These are phyloP conservation scores for Cryptococcus sp. DNA, from an alignment of 1,284 basidiomycete genomes.

Conservation along the genomic window DNA sequence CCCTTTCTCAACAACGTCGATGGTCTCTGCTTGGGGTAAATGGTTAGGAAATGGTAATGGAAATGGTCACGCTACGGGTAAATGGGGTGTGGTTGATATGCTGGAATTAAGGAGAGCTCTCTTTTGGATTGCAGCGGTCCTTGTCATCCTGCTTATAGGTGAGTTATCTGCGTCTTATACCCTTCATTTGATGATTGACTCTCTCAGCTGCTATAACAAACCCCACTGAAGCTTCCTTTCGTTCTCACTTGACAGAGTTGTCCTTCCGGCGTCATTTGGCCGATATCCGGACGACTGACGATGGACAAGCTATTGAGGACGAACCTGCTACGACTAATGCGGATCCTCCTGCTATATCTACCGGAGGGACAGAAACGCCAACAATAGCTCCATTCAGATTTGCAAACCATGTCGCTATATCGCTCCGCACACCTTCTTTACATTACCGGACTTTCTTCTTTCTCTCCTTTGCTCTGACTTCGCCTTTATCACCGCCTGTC, in stretches of 20 bases:
- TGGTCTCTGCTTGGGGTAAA: not conserved
- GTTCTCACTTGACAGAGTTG: conserved; percentile 88
- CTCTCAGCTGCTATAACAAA: conserved; percentile 82
- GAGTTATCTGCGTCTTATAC: conserved; percentile 8
- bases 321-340: conserved; percentile 19
- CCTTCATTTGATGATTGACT: not conserved
- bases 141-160: conserved; percentile 33
- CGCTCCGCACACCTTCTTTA: conserved; percentile 79
- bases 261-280: conserved; percentile 90
- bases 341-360: conserved; percentile 33
- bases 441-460: conserved; percentile 49
- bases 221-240: conserved; percentile 85
- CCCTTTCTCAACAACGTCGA: not conserved
- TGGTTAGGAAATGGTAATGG: conserved; percentile 1
- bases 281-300: conserved; percentile 63
- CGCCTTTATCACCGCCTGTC: conserved; percentile 40
- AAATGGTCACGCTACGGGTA: not conserved
- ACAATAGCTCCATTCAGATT: conserved; percentile 65
- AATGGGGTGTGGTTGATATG: conserved; percentile 6
- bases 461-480: conserved; percentile 69
- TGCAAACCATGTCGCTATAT: conserved; percentile 82
- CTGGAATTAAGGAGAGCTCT: conserved; percentile 27
- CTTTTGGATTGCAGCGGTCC: conserved; percentile 31
- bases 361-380: conserved; percentile 26
- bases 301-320: conserved; percentile 15